Evolutionary conservation across 2,329 filamentous ascomycete species (phyloP), one percentile per base, ranked within the genome.

Genomic region (Talaromyces sp.): DNA sequence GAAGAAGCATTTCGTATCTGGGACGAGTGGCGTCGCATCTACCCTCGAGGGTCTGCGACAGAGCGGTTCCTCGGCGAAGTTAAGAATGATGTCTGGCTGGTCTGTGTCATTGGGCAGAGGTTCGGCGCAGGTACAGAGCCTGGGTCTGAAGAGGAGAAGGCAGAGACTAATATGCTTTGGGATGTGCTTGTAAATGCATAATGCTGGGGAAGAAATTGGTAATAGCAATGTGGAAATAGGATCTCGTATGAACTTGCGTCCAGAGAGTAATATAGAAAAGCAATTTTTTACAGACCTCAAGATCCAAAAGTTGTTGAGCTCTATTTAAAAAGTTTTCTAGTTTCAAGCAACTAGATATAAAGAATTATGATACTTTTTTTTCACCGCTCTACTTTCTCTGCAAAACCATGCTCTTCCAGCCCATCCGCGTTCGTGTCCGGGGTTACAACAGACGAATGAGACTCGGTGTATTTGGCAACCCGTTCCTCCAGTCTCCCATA

Each of bases 1-100:
- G 94, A 97, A 71, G 94, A 99, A 80, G 93, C 94, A 0, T 99
- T 94, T 78, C 89, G 88, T 32, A 96, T 97, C 69, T 97, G 93
- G 90, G 84, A 82, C 48, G 94, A 97, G 79, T 99, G 94, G 94
- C 87, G 89, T 62, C 83, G 89, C 66, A 89, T 97, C 53, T 97
- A 96, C 74, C 86, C 86, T n/a, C 83, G 87, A 54, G 86, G 84
- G 6, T 89, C 87, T 2, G 81, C 85, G 56, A 92, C 88, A 61
- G 87, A 88, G 67, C 85, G 83, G 69, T 79, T 97, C 59, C 78
- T 99, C 50, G 85, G 88, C 63, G 73, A 79, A 6, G 81, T 88
- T 38, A 83, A 85, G 69, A 81, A 84, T 52, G 90, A 91, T 67
- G 83, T 85, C 65, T 97, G 92, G 89, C 78, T 99, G 67, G 92